Conservation (phyloP, 352 stramenopile genomes). For the Phytophthora kernoviae region DNA sequence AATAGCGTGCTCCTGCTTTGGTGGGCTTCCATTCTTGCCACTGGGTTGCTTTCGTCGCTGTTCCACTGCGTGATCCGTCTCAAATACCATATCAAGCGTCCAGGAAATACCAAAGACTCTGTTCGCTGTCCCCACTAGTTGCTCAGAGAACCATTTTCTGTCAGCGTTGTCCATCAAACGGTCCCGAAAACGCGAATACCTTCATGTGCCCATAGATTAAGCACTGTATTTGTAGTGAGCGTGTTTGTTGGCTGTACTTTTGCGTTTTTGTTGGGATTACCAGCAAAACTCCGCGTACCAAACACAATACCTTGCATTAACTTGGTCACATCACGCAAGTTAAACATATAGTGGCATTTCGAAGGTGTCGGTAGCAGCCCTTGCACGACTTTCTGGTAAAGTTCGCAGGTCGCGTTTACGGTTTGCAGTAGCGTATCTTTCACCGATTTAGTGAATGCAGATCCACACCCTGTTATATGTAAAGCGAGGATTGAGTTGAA, state of each 20-base stretch:
- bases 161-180: constrained; percentile 85
- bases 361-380: constrained; percentile 72
- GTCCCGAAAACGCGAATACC: constrained; percentile 91
- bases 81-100: constrained; percentile 45
- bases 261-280: constrained; percentile 8
- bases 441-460: constrained; percentile 42
- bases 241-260: background rate
- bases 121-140: constrained; percentile 74
- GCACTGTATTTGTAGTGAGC: constrained; percentile 52
- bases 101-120: constrained; percentile 70
- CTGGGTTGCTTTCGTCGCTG: constrained; percentile 1
- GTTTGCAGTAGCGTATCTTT: constrained; percentile 60
- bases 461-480: constrained; percentile 34
- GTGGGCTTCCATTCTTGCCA: background rate
- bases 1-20: constrained; percentile 8
- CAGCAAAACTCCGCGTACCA: constrained; percentile 35
- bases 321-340: constrained; percentile 79
- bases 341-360: constrained; percentile 89
- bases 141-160: constrained; percentile 86
- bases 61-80: constrained; percentile 10
- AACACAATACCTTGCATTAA: constrained; percentile 86
- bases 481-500: constrained; percentile 87
- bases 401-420: constrained; percentile 60
- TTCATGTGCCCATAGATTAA: constrained; percentile 91
- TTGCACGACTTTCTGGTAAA: constrained; percentile 66